Conservation (phyloP, 1,284 basidiomycete species). For the Cutaneotrichosporon spelunceum region DNA sequence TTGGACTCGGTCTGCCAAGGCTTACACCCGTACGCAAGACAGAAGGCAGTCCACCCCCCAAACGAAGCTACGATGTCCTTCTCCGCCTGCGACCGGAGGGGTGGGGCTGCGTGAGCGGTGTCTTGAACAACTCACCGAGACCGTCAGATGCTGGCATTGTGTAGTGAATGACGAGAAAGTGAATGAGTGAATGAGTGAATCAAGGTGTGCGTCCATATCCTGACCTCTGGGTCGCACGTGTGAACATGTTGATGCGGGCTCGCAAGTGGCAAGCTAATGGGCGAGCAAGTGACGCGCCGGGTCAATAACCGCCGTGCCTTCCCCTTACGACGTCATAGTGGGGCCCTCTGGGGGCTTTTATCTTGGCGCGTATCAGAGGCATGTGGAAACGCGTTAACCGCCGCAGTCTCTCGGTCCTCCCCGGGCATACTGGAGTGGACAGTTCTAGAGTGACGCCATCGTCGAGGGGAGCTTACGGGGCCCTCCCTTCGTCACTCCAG, state of each 20-base stretch:
- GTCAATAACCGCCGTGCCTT: background rate
- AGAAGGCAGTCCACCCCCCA: conserved; percentile 30
- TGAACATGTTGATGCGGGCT: no score
- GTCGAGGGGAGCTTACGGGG: no score
- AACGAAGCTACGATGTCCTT: conserved; percentile 22
- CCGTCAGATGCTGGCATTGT: conserved; percentile 2
- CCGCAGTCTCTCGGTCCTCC: no score
- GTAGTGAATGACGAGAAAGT: background rate
- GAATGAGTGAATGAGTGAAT: background rate
- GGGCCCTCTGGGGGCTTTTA: background rate
- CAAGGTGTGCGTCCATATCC: no score
- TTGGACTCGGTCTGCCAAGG: conserved; percentile 25
- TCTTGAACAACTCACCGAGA: background rate
- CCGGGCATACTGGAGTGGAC: no score
- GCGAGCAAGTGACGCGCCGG: background rate
- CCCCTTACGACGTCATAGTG: background rate
- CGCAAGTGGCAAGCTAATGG: no score
- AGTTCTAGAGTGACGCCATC: no score
- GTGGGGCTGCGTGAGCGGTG: conserved; percentile 11
- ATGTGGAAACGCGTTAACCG: no score
- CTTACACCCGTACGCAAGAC: conserved; percentile 25
- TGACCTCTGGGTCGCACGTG: no score
- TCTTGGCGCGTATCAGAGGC: no score
- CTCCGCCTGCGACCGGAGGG: conserved; percentile 8
- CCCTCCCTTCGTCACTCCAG: no score